Evolutionary conservation across 371 early-diverging fungal genomes (phyloP), one percentile per base, ranked within the genome.

Genomic region (Entomophthora muscae): DNA sequence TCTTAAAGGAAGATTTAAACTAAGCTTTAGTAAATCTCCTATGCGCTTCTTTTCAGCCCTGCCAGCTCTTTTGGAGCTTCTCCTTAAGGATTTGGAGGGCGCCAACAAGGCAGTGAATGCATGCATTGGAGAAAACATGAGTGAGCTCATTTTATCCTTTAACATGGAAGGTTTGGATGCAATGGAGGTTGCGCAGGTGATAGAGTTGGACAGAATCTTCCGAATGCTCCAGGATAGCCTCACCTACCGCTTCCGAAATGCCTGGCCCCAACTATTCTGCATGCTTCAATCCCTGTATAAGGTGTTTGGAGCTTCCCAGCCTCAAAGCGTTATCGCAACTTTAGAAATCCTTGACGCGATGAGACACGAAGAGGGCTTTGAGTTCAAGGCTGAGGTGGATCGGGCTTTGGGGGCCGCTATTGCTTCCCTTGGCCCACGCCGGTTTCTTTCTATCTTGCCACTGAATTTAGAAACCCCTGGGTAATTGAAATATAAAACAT

Each of bases 351-450:
- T 93, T n/a, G 82, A 88, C 56, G 81, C 80, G 32, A 78, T 93
- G 66, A 84, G 95, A 55, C 83, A 89, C 70, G 82, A 91, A 52
- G 76, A 83, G 26, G 82, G 80, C 31, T 91, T 91, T 73, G 78
- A 88, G 32, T 85, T 82, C 73, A 92, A 91, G 71, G 82, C 81
- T 51, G 88, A 91, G 64, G 75, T 93, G 51, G 93, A 94, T 59
- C 78, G 78, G 23, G 84, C 86, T 0, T 69, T 95, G 27, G 84
- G 88, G 29, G 81, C 83, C 0, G 90, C 91, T 1, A 81, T 93
- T 62, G 77, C 83, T 32, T 79, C 81, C 3, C 77, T 93, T 67
- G 96, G 95, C 1, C 83, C 93, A 23, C 82, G 83, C 63, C 70
- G 72, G 33, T 90, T 95, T 65, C 71, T 90, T 64, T 64, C 73